Conservation (phyloP, 2,329 filamentous ascomycete genomes). For the Neoscytalidium dimidiatum region DNA sequence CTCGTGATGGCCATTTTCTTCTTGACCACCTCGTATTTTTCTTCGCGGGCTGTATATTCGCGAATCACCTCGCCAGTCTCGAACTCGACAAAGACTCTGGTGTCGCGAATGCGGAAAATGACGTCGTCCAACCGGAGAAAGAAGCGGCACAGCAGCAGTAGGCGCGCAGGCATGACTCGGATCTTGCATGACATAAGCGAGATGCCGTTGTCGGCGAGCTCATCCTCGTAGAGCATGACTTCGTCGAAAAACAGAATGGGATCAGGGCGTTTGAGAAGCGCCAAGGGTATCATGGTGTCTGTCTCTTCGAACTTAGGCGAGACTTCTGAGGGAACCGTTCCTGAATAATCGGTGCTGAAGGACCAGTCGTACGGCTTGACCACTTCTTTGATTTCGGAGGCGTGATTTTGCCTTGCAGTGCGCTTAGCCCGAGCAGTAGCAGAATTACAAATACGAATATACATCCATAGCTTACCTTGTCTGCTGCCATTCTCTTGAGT, state of each 20-base stretch:
- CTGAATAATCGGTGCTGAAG: slow-evolving; percentile 85
- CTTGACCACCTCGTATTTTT: slow-evolving; percentile 74
- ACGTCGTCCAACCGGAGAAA: slow-evolving; percentile 95
- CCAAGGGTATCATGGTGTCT: slow-evolving; percentile 71
- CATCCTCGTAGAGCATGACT: slow-evolving; percentile 94
- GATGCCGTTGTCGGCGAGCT: slow-evolving; percentile 96
- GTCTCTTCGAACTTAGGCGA: slow-evolving; percentile 43
- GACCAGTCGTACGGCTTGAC: slow-evolving; percentile 98
- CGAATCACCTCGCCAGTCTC: slow-evolving; percentile 74
- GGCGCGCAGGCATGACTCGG: slow-evolving; percentile 84
- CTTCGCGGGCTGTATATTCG: slow-evolving; percentile 89
- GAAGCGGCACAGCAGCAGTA: slow-evolving; percentile 81
- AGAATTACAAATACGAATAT: neutral
- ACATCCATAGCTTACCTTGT: slow-evolving; percentile 56
- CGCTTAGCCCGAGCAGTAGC: neutral
- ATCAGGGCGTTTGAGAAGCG: slow-evolving; percentile 83
- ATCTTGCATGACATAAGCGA: slow-evolving; percentile 88
- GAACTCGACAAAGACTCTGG: slow-evolving; percentile 90
- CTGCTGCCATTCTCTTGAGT: slow-evolving; percentile 84
- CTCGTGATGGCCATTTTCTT: slow-evolving; percentile 58
- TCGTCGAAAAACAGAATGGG: slow-evolving; percentile 97
- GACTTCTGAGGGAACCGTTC: slow-evolving; percentile 55
- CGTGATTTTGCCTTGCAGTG: slow-evolving; percentile 68
- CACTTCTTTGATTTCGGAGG: slow-evolving; percentile 85
- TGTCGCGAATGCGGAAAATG: slow-evolving; percentile 83